Evolutionary conservation across 257 asterid species (phyloP).

Genomic region (Penstemon eatonii): DNA sequence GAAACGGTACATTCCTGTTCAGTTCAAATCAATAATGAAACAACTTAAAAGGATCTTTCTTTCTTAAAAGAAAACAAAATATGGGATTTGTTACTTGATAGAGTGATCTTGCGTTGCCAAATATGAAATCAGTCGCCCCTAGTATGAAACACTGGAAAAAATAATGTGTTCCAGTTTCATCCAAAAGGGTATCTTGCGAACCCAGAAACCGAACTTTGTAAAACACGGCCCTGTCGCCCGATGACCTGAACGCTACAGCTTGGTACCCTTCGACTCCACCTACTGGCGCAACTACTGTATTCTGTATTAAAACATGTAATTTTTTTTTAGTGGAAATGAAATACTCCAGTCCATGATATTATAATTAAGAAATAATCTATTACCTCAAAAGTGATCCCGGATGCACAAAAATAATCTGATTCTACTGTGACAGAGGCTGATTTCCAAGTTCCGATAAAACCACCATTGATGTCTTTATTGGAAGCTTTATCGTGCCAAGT

Average conservation of each 20-base stretch:
- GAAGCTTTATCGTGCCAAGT: conserved; percentile 78
- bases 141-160: conserved; percentile 61
- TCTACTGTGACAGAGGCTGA: conserved; percentile 71
- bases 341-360: no score
- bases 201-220: conserved; percentile 67
- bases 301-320: conserved; percentile 36
- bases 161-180: conserved; percentile 61
- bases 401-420: conserved; percentile 76
- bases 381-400: conserved; percentile 73
- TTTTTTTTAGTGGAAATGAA: no score
- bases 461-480: conserved; percentile 43
- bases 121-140: conserved; percentile 80
- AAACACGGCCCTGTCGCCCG: conserved; percentile 67
- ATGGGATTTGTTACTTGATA: conserved; percentile 45
- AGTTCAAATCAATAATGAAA: neutral
- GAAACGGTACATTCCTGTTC: conserved; percentile 57
- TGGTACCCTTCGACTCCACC: conserved; percentile 52
- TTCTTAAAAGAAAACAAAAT: neutral
- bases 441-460: conserved; percentile 51
- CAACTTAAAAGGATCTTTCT: neutral
- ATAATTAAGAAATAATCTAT: no score
- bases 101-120: conserved; percentile 70
- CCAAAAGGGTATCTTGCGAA: conserved; percentile 77
- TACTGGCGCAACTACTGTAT: conserved; percentile 39
- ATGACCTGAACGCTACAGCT: conserved; percentile 74